Evolutionary conservation across 495 filamentous ascomycete species (phyloP), one percentile per base, ranked within the genome.

Genomic region (Penicillium macrosclerotiorum): DNA sequence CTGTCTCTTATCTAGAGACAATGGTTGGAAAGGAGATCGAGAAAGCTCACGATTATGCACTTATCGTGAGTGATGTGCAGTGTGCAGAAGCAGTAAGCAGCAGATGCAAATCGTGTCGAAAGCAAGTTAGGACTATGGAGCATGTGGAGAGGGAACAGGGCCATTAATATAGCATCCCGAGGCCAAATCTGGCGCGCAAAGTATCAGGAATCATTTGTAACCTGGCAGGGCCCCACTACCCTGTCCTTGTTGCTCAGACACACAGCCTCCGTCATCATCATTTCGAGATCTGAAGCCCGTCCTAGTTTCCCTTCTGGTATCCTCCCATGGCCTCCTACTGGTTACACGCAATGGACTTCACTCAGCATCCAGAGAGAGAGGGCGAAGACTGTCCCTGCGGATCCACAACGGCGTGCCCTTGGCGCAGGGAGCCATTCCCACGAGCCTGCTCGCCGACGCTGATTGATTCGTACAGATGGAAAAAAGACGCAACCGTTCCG

Each of bases 81-180:
- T 19, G 24, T 45, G 51, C 39, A 47, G 23, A 18, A 19, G 13
- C 8, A 42, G 17, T n/a, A 19, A 33, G 41, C 5, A 3, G 37
- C n/a, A 35, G 20, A 20, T 22, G 34, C 24, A 43, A 45, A 32
- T 46, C 16, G 34, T 37, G 34, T 36, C 30, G 25, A 24, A 46
- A 36, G 42, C 11, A 12, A 25, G 40, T 50, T 37, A 31, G 36
- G 22, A 27, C 35, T 36, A 41, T 32, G 37, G 39, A 34, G 35
- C 16, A 44, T 42, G 56, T 48, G 50, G 37, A 44, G 55, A 46
- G 23, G 40, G 32, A 24, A 14, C 3, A 18, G 47, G 52, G 49
- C 50, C 50, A 52, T 60, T 60, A 55, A 60, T 63, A 60, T 60
- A 60, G 29, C 32, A 33, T 22, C 19, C 42, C 47, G 18, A 44